A percentile compares a stretch with the other conserved stretches of the same genome.
phyloP scores from a whole-genome alignment of 192 early-diverging fungal genomes.

The Backusella psychrophila region DNA sequence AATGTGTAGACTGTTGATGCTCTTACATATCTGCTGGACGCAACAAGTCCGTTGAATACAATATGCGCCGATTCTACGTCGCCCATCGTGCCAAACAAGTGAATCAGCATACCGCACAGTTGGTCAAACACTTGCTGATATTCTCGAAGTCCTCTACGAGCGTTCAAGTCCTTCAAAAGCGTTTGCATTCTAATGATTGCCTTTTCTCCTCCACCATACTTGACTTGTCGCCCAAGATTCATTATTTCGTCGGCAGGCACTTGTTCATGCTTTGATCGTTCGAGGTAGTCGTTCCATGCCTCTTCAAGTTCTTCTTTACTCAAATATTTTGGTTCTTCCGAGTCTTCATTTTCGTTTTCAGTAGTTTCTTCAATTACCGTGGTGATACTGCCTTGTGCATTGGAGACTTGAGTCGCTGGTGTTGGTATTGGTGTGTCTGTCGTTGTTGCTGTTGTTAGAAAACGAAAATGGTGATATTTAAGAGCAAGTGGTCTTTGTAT shows the following conservation, averaged over 20 bases:
- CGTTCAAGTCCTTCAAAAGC: conserved; percentile 11
- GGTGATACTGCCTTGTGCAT: background rate
- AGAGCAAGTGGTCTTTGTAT: background rate
- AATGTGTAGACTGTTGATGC: conserved; percentile 16
- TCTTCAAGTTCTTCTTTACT: background rate
- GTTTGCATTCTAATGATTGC: background rate
- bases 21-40: background rate
- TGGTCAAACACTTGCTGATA: background rate
- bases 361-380: background rate
- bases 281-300: conserved; percentile 10
- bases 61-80: conserved; percentile 13
- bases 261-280: background rate
- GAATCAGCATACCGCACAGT: conserved; percentile 30
- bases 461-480: background rate
- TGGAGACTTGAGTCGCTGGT: background rate
- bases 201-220: background rate
- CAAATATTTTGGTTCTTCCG: background rate
- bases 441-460: background rate
- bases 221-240: background rate
- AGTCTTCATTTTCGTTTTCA: background rate
- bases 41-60: conserved; percentile 13
- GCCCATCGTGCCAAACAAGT: conserved; percentile 3
- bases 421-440: background rate
- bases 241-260: background rate
- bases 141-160: background rate